Conservation (phyloP, 495 filamentous ascomycete genomes). For the Saxispiralis lemnorum region DNA sequence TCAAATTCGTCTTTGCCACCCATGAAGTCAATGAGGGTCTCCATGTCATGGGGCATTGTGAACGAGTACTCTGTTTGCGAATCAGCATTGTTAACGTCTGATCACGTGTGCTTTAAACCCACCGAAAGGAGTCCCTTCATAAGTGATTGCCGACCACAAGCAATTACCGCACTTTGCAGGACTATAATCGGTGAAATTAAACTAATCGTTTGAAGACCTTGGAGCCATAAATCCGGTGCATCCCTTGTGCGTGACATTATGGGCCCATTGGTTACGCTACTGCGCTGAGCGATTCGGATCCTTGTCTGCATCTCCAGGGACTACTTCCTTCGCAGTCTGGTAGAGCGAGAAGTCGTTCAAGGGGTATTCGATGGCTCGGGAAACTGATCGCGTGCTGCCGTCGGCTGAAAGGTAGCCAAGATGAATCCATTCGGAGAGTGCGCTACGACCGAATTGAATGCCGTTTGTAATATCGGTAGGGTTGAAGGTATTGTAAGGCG, state of each 20-base stretch:
- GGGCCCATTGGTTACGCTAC: slow-evolving; percentile 22
- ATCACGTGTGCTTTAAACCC: no score
- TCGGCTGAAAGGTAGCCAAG: slow-evolving; percentile 21
- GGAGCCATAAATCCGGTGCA: slow-evolving; percentile 25
- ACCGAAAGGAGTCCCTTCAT: slow-evolving; percentile 21
- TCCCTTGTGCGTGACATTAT: slow-evolving; percentile 13
- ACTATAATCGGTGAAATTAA: slow-evolving; percentile 18
- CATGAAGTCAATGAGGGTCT: slow-evolving; percentile 23
- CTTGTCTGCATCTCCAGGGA: slow-evolving; percentile 15
- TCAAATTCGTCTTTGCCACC: slow-evolving; percentile 20
- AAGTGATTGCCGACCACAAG: slow-evolving; percentile 17
- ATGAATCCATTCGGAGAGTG: slow-evolving; percentile 22
- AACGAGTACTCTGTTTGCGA: slow-evolving; percentile 23
- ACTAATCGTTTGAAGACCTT: slow-evolving; percentile 16
- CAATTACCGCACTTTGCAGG: slow-evolving; percentile 21
- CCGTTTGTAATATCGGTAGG: slow-evolving; percentile 2
- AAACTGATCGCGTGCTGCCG: slow-evolving; percentile 16
- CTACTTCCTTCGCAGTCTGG: slow-evolving; percentile 20
- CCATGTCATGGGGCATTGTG: slow-evolving; percentile 20
- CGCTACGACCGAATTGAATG: slow-evolving; percentile 22
- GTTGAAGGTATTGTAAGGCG: slow-evolving; percentile 20
- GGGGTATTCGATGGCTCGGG: slow-evolving; percentile 22
- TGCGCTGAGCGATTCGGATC: slow-evolving; percentile 18
- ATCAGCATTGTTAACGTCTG: no score
- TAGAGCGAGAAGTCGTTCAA: slow-evolving; percentile 24